Evolutionary conservation across 2,329 filamentous ascomycete species (phyloP).

Genomic region (Paraphaeosphaeria minitans): DNA sequence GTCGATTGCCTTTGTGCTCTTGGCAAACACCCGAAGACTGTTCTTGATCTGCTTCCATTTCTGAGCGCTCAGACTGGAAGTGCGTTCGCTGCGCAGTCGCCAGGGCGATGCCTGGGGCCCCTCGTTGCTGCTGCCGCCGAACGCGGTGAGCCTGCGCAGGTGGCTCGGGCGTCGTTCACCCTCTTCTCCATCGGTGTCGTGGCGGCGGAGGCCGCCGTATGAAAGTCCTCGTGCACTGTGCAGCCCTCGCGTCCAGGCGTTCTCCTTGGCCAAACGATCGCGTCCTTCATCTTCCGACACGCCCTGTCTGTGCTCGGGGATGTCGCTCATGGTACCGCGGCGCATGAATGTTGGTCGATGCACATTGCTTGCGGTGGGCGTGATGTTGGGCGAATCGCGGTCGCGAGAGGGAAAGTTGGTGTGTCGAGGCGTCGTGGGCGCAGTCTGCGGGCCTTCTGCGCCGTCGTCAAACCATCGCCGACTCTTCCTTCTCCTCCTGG

Average conservation of each 20-base stretch:
- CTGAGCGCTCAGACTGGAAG: slow-evolving; percentile 63
- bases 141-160: slow-evolving; percentile 54
- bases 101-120: slow-evolving; percentile 50
- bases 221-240: slow-evolving; percentile 55
- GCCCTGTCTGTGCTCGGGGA: slow-evolving; percentile 54
- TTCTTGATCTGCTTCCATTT: slow-evolving; percentile 95
- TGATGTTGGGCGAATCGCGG: slow-evolving; percentile 46
- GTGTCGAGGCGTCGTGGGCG: slow-evolving; percentile 68
- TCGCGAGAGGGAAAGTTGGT: slow-evolving; percentile 58
- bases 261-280: slow-evolving; percentile 53
- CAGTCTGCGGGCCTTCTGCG: slow-evolving; percentile 60
- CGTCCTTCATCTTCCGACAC: slow-evolving; percentile 59
- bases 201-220: slow-evolving; percentile 47
- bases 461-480: slow-evolving; percentile 61
- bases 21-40: slow-evolving; percentile 76
- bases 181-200: slow-evolving; percentile 40
- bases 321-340: slow-evolving; percentile 55
- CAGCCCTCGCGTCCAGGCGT: slow-evolving; percentile 53
- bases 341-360: slow-evolving; percentile 58
- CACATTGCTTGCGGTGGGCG: slow-evolving; percentile 31
- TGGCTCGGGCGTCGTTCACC: slow-evolving; percentile 50
- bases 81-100: slow-evolving; percentile 53
- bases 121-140: slow-evolving; percentile 46
- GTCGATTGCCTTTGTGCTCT: slow-evolving; percentile 83
- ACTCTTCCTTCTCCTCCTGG: slow-evolving; percentile 67